These are phyloP conservation scores for Celoporthe dispersa DNA, from an alignment of 2,329 filamentous ascomycete species.

Conservation along the genomic window DNA sequence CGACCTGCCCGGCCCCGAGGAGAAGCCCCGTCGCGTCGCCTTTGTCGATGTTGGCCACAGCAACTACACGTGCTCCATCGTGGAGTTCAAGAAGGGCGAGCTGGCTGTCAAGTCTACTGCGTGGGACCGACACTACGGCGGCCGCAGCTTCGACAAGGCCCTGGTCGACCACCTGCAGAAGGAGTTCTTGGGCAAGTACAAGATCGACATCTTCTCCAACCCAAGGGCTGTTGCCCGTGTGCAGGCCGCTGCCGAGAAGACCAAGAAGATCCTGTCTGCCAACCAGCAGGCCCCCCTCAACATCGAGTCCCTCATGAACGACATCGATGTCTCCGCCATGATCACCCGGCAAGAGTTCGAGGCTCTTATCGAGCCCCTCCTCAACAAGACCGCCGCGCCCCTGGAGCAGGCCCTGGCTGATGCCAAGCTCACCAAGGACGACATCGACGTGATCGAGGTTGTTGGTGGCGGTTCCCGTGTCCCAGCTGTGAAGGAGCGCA, in stretches of 20 bases:
- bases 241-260: conserved; percentile 87
- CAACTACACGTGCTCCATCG: conserved; percentile 92
- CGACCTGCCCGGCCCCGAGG: conserved; percentile 84
- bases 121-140: conserved; percentile 95
- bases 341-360: conserved; percentile 95
- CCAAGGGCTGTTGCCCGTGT: conserved; percentile 88
- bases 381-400: conserved; percentile 72
- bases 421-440: conserved; percentile 85
- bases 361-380: conserved; percentile 82
- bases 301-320: conserved; percentile 99
- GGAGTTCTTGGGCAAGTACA: conserved; percentile 97
- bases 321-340: conserved; percentile 86
- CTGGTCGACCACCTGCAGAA: conserved; percentile 92
- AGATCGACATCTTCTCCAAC: conserved; percentile 92
- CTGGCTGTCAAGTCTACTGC: conserved; percentile 90
- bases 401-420: conserved; percentile 93
- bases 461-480: conserved; percentile 95
- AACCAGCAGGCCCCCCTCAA: conserved; percentile 92
- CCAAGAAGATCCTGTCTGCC: conserved; percentile 97
- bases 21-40: conserved; percentile 87
- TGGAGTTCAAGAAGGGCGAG: conserved; percentile 98
- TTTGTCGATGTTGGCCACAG: conserved; percentile 97
- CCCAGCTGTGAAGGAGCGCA: conserved; percentile 86
- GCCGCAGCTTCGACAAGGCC: conserved; percentile 94
- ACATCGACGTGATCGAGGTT: conserved; percentile 92